A percentile compares a stretch with the other conserved stretches of the same genome.
These are phyloP conservation scores for Ceratocystis variospora DNA, from an alignment of 2,329 filamentous ascomycete genomes.

Conservation along the genomic window DNA sequence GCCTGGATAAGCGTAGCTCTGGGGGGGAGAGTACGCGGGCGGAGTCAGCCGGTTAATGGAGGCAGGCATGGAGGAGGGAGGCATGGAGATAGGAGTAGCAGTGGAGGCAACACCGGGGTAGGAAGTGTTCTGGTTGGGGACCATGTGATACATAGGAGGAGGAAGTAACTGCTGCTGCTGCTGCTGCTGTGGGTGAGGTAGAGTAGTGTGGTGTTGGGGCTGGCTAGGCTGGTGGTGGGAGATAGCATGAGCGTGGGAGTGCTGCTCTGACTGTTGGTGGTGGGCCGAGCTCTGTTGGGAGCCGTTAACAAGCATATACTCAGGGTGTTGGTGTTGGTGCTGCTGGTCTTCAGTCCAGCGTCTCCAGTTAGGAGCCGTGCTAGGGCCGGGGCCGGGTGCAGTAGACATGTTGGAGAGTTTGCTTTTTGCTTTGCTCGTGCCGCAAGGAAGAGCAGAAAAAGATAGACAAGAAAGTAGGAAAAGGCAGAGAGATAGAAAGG, in stretches of 20 bases:
- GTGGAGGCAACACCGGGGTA: neutral
- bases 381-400: neutral
- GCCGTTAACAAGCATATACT: neutral
- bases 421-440: neutral
- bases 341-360: conserved; percentile 39
- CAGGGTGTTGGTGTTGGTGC: conserved; percentile 16
- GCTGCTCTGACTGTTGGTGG: conserved; percentile 30
- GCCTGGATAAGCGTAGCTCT: neutral
- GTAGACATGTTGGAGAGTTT: conserved; percentile 5
- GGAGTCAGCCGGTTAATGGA: neutral
- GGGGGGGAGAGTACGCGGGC: neutral
- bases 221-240: neutral
- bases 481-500: no score
- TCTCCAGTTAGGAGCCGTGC: conserved; percentile 35
- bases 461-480: neutral
- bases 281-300: conserved; percentile 21
- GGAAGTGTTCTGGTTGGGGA: neutral
- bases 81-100: neutral
- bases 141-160: neutral
- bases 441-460: neutral
- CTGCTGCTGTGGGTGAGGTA: neutral
- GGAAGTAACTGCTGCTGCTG: neutral
- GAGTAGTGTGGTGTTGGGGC: neutral
- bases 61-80: neutral
- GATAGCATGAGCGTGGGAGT: conserved; percentile 19